Conservation (phyloP, 116 monocot genomes). For the Zostera marina region DNA sequence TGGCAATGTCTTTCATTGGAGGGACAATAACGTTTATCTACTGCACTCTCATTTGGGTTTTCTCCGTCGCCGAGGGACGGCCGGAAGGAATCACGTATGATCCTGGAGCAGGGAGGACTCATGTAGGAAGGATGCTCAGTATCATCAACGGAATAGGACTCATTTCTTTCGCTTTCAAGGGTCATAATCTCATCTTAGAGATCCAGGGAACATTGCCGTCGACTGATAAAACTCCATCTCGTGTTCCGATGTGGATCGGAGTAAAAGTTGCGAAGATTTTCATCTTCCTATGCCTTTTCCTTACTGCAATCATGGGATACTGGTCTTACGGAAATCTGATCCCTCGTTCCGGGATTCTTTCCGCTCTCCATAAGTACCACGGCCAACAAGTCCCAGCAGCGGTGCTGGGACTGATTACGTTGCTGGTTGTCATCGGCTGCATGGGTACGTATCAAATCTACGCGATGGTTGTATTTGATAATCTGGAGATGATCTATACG, state of each 20-base stretch:
- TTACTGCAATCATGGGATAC: constrained; percentile 70
- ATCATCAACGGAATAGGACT: constrained; percentile 67
- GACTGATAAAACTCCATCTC: constrained; percentile 58
- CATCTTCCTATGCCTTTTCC: constrained; percentile 79
- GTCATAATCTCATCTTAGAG: constrained; percentile 71
- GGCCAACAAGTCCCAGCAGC: constrained; percentile 19
- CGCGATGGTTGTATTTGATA: constrained; percentile 78
- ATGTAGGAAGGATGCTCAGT: constrained; percentile 11
- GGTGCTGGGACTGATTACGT: constrained; percentile 35
- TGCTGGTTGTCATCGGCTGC: constrained; percentile 65
- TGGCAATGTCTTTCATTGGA: constrained; percentile 54
- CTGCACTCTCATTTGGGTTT: constrained; percentile 64
- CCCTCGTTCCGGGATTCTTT: constrained; percentile 47
- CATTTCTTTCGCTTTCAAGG: constrained; percentile 78
- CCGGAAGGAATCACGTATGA: constrained; percentile 19
- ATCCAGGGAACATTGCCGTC: constrained; percentile 38
- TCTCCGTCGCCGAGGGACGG: constrained; percentile 44
- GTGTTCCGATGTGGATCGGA: constrained; percentile 97
- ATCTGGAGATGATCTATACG: constrained; percentile 55
- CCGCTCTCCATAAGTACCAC: constrained; percentile 49
- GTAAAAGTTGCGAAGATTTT: constrained; percentile 68
- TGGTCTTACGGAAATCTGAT: constrained; percentile 89
- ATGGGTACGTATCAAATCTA: constrained; percentile 76
- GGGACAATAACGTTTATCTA: constrained; percentile 44
- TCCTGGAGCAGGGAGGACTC: constrained; percentile 8